Percentiles rank a stretch among this genome's conserved stretches.
Conservation (phyloP, 2,329 filamentous ascomycete genomes). For the Cryphonectria nitschkei region DNA sequence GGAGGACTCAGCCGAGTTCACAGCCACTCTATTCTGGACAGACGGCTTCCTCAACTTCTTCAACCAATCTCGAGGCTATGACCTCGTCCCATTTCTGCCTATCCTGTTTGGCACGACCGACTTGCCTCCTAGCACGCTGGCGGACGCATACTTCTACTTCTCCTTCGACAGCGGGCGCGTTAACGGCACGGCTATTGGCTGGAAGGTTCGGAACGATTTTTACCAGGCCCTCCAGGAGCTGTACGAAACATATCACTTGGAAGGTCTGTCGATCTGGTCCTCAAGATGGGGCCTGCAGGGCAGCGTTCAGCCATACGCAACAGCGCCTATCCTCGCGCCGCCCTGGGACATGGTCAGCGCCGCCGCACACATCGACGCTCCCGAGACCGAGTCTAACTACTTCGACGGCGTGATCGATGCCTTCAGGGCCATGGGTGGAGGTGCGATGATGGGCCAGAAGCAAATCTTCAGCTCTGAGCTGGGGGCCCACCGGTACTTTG, state of each 20-base stretch:
- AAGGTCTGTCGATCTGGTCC: slow-evolving; percentile 14
- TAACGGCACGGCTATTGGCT: slow-evolving; percentile 9
- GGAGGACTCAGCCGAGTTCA: slow-evolving; percentile 22
- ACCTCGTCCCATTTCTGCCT: slow-evolving; percentile 14
- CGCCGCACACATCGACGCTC: slow-evolving; percentile 21
- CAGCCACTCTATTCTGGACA: slow-evolving; percentile 21
- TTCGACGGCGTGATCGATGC: slow-evolving; percentile 22
- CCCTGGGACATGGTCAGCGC: slow-evolving; percentile 24
- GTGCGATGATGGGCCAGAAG: slow-evolving; percentile 20
- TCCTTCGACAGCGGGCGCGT: slow-evolving; percentile 6
- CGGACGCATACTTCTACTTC: slow-evolving; percentile 15
- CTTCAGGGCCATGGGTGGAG: slow-evolving; percentile 19
- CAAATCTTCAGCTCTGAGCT: slow-evolving; percentile 22
- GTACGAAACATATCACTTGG: slow-evolving; percentile 21
- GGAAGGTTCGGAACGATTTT: slow-evolving; percentile 23
- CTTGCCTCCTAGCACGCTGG: slow-evolving; percentile 16
- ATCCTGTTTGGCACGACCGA: slow-evolving; percentile 21
- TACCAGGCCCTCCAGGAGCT: slow-evolving; percentile 21
- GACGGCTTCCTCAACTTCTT: slow-evolving; percentile 19
- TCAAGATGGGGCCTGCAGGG: slow-evolving; percentile 19
- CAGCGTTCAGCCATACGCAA: slow-evolving; percentile 20
- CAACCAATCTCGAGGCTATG: slow-evolving; percentile 18
- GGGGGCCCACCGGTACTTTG: slow-evolving; percentile 15
- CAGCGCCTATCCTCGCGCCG: slow-evolving; percentile 15
- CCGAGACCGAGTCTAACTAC: slow-evolving; percentile 26